Percentiles rank a stretch among this genome's conserved stretches.
Evolutionary conservation across 768 basidiomycete genomes (phyloP).

Genomic region (Ramaria sp.): DNA sequence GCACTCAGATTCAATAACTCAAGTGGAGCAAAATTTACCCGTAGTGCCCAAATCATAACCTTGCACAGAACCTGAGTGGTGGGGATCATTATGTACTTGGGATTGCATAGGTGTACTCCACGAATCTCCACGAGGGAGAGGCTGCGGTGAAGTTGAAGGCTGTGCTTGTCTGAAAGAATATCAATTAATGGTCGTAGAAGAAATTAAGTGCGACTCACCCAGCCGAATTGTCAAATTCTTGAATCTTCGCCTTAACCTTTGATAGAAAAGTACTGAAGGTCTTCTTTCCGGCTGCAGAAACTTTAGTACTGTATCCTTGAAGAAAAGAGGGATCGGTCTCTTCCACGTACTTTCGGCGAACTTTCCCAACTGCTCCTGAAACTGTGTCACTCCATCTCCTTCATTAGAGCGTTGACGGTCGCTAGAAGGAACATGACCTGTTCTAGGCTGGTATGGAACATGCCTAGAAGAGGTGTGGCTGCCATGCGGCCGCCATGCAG

Average conservation of each 20-base stretch:
- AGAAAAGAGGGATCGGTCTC: neutral
- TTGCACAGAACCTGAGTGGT: neutral
- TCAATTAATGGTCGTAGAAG: neutral
- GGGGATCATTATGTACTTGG: neutral
- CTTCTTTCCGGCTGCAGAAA: slow-evolving; percentile 54
- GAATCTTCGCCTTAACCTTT: slow-evolving; percentile 76
- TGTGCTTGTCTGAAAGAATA: neutral
- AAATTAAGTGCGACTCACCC: neutral
- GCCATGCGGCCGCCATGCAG: slow-evolving; percentile 14
- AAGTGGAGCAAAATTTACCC: neutral
- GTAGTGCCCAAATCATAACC: neutral
- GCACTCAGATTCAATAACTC: neutral
- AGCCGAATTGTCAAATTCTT: slow-evolving; percentile 57
- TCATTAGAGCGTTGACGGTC: slow-evolving; percentile 17
- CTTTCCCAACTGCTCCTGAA: slow-evolving; percentile 65
- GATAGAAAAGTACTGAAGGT: slow-evolving; percentile 61
- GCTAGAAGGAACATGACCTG: neutral
- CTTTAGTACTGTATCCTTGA: neutral
- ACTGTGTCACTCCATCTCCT: slow-evolving; percentile 49
- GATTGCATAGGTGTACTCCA: slow-evolving; percentile 4
- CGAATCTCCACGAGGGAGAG: neutral
- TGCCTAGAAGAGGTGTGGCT: slow-evolving; percentile 4
- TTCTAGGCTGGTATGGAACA: slow-evolving; percentile 14
- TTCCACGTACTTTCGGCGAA: slow-evolving; percentile 61
- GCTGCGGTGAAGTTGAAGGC: neutral